phyloP scores from a whole-genome alignment of 805 yeast genomes.

The Aciculoconidium aculeatum region DNA sequence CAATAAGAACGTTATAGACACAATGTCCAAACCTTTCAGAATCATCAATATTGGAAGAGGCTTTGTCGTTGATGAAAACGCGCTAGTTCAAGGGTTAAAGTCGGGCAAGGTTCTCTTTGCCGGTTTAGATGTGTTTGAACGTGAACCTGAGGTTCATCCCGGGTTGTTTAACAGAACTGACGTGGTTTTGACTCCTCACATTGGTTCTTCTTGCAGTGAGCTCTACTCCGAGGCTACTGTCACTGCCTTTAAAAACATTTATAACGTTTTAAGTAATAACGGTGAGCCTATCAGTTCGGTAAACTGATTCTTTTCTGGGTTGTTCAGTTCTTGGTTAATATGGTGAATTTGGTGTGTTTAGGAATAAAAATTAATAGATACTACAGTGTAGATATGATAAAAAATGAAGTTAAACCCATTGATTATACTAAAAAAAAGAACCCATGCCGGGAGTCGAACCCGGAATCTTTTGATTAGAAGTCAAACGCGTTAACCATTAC shows the following conservation, averaged over 20 bases:
- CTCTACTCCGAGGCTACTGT: conserved; percentile 5
- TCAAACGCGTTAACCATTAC: conserved; percentile 16
- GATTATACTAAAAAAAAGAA: too few relatives aligned
- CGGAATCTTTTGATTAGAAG: conserved; percentile 17
- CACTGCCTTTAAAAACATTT: conserved; percentile 13
- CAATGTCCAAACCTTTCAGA: conserved; percentile 15
- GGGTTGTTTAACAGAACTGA: conserved; percentile 18
- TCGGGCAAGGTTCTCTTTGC: conserved; percentile 21
- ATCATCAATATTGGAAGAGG: conserved; percentile 23
- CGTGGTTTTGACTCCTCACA: conserved; percentile 21
- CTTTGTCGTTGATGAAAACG: conserved; percentile 19
- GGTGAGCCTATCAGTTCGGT: too few relatives aligned
- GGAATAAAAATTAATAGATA: too few relatives aligned
- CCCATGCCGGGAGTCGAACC: conserved; percentile 17
- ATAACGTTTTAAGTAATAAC: too few relatives aligned
- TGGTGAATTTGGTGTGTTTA: too few relatives aligned
- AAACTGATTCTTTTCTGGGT: too few relatives aligned
- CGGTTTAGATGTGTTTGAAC: conserved; percentile 22
- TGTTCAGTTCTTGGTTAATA: too few relatives aligned
- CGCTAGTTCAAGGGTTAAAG: conserved; percentile 18
- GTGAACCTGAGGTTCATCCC: conserved; percentile 17
- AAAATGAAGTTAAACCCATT: too few relatives aligned
- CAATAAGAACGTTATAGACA: conserved; percentile 10
- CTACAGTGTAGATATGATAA: too few relatives aligned
- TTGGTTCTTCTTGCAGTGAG: conserved; percentile 20